These are phyloP conservation scores for Aureobasidium sp. DNA, from an alignment of 2,329 filamentous ascomycete species.

Conservation along the genomic window DNA sequence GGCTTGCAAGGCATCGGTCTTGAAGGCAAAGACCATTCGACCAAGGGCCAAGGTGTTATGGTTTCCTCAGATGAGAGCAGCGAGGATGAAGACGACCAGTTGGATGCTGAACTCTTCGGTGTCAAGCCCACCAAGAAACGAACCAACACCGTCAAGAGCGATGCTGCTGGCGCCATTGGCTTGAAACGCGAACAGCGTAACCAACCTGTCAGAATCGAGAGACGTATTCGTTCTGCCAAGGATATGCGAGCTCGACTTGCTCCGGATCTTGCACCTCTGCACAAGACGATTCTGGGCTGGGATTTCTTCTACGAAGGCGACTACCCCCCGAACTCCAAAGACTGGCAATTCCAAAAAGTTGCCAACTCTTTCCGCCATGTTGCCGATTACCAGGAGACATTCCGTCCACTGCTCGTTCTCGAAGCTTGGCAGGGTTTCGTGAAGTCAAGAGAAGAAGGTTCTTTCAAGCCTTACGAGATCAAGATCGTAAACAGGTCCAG, in stretches of 20 bases:
- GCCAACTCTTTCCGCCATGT: slow-evolving; percentile 71
- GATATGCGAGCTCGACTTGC: slow-evolving; percentile 91
- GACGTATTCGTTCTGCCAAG: slow-evolving; percentile 73
- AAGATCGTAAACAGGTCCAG: slow-evolving; percentile 81
- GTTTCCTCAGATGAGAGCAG: slow-evolving; percentile 65
- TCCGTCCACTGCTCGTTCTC: slow-evolving; percentile 80
- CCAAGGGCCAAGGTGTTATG: slow-evolving; percentile 79
- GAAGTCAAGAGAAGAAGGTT: slow-evolving; percentile 79
- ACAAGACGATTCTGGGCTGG: slow-evolving; percentile 84
- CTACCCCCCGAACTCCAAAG: slow-evolving; percentile 67
- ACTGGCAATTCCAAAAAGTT: slow-evolving; percentile 66
- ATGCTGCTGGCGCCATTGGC: slow-evolving; percentile 26
- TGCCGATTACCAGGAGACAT: slow-evolving; percentile 75
- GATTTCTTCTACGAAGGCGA: slow-evolving; percentile 88
- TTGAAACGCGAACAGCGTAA: slow-evolving; percentile 45
- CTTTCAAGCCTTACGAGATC: slow-evolving; percentile 73
- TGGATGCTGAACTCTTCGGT: slow-evolving; percentile 63
- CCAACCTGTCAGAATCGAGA: slow-evolving; percentile 76
- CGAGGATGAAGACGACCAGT: slow-evolving; percentile 35
- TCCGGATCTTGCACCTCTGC: slow-evolving; percentile 77
- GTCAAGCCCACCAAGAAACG: slow-evolving; percentile 39
- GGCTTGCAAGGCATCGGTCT: slow-evolving; percentile 66
- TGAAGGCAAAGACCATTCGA: slow-evolving; percentile 69
- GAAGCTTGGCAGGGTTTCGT: slow-evolving; percentile 96
- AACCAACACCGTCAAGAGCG: slow-evolving; percentile 30